Evolutionary conservation across 2,329 filamentous ascomycete genomes (phyloP).

Genomic region (Cordyceps pruinosa): DNA sequence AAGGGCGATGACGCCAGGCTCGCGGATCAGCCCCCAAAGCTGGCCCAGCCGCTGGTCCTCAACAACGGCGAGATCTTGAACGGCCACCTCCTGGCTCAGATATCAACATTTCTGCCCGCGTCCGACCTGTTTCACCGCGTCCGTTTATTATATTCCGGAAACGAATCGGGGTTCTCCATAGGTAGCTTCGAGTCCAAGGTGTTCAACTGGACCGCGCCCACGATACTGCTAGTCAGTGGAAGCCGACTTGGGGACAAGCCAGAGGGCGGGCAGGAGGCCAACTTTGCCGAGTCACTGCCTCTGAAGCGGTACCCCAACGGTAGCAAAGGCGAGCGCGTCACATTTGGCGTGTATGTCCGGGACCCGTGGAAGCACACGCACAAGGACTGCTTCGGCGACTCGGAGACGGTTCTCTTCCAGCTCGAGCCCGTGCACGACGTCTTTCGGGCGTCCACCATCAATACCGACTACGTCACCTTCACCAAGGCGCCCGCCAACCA

Average conservation of each 20-base stretch:
- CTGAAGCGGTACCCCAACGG: conserved; percentile 52
- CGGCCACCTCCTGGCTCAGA: conserved; percentile 57
- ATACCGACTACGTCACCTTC: conserved; percentile 63
- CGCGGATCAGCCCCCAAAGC: conserved; percentile 17
- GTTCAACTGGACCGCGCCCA: conserved; percentile 71
- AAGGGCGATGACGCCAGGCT: conserved; percentile 25
- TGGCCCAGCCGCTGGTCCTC: conserved; percentile 43
- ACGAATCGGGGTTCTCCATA: conserved; percentile 67
- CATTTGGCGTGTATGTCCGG: conserved; percentile 61
- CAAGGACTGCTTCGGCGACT: conserved; percentile 60
- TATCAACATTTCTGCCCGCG: conserved; percentile 66
- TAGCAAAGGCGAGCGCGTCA: conserved; percentile 44
- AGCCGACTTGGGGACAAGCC: conserved; percentile 47
- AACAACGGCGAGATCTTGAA: conserved; percentile 56
- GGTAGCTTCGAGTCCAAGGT: conserved; percentile 68
- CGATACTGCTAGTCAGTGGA: conserved; percentile 63
- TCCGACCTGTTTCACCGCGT: conserved; percentile 58
- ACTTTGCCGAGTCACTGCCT: conserved; percentile 56
- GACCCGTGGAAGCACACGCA: conserved; percentile 64
- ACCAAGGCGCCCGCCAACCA: conserved; percentile 54
- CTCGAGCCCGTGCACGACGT: conserved; percentile 66
- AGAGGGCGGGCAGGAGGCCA: conserved; percentile 43
- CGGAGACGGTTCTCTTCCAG: conserved; percentile 61
- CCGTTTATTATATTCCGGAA: conserved; percentile 62
- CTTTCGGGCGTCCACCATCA: conserved; percentile 57